These are phyloP conservation scores for Solanum corneliomulleri DNA, from an alignment of 257 asterid species.

Conservation along the genomic window DNA sequence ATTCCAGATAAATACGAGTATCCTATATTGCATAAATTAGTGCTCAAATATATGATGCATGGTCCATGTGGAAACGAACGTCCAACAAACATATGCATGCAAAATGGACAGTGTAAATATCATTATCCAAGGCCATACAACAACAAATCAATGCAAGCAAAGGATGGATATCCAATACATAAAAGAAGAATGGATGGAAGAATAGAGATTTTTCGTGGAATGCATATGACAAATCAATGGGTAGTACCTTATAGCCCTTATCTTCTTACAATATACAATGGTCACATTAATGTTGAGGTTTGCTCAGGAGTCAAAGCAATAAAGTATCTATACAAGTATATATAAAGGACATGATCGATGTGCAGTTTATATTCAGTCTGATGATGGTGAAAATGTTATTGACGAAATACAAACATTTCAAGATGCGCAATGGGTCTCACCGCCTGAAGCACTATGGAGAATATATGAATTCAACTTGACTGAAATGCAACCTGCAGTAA, in stretches of 20 bases:
- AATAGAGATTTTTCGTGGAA: not conserved
- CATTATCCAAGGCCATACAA: not conserved
- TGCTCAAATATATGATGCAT: not conserved
- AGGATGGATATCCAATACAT: not conserved
- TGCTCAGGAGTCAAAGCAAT: not conserved
- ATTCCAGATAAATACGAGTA: not conserved
- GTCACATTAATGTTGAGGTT: not conserved
- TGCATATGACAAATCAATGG: not conserved
- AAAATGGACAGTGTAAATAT: not conserved
- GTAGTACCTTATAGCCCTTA: not conserved
- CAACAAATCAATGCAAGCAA: no score
- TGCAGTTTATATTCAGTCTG: not conserved
- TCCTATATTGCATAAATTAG: not conserved
- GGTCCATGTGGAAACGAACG: not conserved
- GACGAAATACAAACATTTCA: not conserved
- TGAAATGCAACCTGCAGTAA: not conserved
- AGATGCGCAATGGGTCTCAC: not conserved
- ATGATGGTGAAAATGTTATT: not conserved
- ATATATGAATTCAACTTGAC: no score
- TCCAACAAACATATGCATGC: not conserved
- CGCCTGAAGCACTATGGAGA: not conserved
- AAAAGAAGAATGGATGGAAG: not conserved
- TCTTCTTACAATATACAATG: not conserved
- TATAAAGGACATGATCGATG: not conserved
- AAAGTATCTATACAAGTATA: not conserved